These are phyloP conservation scores for Camptophora hylomeconis DNA, from an alignment of 2,329 filamentous ascomycete species.

Conservation along the genomic window DNA sequence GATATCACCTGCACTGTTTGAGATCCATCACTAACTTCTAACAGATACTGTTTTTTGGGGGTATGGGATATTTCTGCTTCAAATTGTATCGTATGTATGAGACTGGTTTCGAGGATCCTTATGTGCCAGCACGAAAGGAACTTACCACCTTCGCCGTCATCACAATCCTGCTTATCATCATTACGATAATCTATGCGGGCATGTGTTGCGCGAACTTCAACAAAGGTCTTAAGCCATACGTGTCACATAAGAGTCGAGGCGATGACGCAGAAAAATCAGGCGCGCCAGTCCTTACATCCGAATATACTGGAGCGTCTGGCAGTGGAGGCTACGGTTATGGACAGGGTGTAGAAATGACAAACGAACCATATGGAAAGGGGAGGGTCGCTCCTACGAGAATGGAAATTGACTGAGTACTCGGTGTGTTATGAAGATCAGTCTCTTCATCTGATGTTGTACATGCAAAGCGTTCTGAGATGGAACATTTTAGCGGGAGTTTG, in stretches of 20 bases:
- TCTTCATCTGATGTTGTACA: no score
- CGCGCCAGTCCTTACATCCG: slow-evolving; percentile 1
- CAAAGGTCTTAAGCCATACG: slow-evolving; percentile 75
- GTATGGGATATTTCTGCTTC: slow-evolving; percentile 90
- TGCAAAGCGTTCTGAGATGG: no score
- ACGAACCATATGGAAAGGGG: neutral
- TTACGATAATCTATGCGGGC: slow-evolving; percentile 77
- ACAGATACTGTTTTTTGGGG: slow-evolving; percentile 68
- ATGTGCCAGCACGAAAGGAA: slow-evolving; percentile 67
- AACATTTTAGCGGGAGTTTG: no score
- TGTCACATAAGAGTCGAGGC: slow-evolving; percentile 46
- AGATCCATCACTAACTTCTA: slow-evolving; percentile 2
- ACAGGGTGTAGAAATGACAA: neutral
- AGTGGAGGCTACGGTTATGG: neutral
- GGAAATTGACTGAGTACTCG: slow-evolving; percentile 6
- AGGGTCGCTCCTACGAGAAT: slow-evolving; percentile 4
- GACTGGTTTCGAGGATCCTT: slow-evolving; percentile 43
- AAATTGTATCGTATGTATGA: slow-evolving; percentile 95
- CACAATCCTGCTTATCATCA: slow-evolving; percentile 74
- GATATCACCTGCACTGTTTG: neutral
- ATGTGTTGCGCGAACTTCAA: slow-evolving; percentile 86
- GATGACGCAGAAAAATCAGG: slow-evolving; percentile 40
- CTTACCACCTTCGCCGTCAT: slow-evolving; percentile 90
- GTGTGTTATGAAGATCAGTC: no score
- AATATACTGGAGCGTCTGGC: slow-evolving; percentile 1